Conservation (phyloP, 495 filamentous ascomycete species). For the Daldinia caldariorum region DNA sequence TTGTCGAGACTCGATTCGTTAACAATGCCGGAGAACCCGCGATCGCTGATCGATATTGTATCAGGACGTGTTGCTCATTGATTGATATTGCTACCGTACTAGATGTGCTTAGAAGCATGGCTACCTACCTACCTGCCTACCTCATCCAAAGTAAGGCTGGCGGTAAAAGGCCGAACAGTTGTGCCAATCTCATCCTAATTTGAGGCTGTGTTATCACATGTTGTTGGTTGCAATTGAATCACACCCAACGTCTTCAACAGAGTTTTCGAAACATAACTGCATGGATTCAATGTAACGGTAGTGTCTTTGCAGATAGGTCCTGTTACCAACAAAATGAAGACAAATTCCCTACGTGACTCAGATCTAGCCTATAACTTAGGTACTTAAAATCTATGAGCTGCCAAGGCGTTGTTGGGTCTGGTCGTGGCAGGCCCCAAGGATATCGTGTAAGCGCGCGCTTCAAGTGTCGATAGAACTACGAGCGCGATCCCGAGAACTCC, state of each 20-base stretch:
- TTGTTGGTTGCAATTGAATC: neutral
- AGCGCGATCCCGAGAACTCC: neutral
- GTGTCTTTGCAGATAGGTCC: neutral
- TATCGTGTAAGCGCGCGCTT: constrained; percentile 2
- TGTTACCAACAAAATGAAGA: neutral
- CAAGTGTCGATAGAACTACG: neutral
- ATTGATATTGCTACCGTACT: too few relatives aligned
- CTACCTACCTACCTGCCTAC: too few relatives aligned
- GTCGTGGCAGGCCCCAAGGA: neutral
- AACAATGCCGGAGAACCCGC: neutral
- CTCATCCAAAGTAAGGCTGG: neutral
- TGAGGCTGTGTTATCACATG: neutral
- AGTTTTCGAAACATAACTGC: neutral
- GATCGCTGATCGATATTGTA: too few relatives aligned
- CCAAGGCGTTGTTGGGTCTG: neutral
- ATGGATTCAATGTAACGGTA: neutral
- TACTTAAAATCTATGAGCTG: neutral
- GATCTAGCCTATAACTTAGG: too few relatives aligned
- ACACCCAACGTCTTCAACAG: neutral
- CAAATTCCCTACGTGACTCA: too few relatives aligned
- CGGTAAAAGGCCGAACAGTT: neutral
- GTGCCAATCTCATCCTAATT: neutral
- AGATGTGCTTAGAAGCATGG: too few relatives aligned
- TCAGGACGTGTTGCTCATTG: too few relatives aligned
- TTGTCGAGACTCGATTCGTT: neutral